These are phyloP conservation scores for Albatrellus ellisii DNA, from an alignment of 768 basidiomycete species.

Conservation along the genomic window DNA sequence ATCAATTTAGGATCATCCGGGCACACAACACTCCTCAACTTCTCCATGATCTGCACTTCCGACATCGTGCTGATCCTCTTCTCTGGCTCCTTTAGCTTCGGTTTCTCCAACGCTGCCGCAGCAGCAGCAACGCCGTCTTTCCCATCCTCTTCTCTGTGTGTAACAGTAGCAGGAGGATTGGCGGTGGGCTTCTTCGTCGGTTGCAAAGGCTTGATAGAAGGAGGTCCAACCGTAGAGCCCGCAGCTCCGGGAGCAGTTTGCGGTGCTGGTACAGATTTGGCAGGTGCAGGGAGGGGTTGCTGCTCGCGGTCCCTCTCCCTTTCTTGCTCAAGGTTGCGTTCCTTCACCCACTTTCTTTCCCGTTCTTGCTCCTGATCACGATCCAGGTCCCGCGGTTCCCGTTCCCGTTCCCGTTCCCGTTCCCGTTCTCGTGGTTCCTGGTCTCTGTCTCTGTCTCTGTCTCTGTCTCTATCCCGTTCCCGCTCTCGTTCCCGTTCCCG, in stretches of 20 bases:
- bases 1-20: slow-evolving; percentile 77
- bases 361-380: too few species aligned
- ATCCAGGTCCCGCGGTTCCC: slow-evolving; percentile 19
- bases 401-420: slow-evolving; percentile 21
- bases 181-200: slow-evolving; percentile 45
- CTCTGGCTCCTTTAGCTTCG: slow-evolving; percentile 51
- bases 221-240: slow-evolving; percentile 39
- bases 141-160: too few species aligned
- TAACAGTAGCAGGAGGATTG: slow-evolving; percentile 33
- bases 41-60: slow-evolving; percentile 98
- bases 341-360: too few species aligned
- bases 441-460: slow-evolving; percentile 21
- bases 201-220: slow-evolving; percentile 64
- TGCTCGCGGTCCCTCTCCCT: too few species aligned
- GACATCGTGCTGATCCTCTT: slow-evolving; percentile 94
- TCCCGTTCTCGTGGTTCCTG: slow-evolving; percentile 17
- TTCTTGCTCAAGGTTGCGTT: too few species aligned
- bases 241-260: slow-evolving; percentile 34
- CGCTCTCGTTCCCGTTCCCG: slow-evolving; percentile 16
- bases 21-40: slow-evolving; percentile 79
- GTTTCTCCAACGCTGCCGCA: slow-evolving; percentile 46
- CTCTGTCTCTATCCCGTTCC: slow-evolving; percentile 10
- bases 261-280: slow-evolving; percentile 31
- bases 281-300: slow-evolving; percentile 26
- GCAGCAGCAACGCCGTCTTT: slow-evolving; percentile 51